Evolutionary conservation across 345 rosid genomes (phyloP), one percentile per base, ranked within the genome.

Genomic region (Angophora floribunda): DNA sequence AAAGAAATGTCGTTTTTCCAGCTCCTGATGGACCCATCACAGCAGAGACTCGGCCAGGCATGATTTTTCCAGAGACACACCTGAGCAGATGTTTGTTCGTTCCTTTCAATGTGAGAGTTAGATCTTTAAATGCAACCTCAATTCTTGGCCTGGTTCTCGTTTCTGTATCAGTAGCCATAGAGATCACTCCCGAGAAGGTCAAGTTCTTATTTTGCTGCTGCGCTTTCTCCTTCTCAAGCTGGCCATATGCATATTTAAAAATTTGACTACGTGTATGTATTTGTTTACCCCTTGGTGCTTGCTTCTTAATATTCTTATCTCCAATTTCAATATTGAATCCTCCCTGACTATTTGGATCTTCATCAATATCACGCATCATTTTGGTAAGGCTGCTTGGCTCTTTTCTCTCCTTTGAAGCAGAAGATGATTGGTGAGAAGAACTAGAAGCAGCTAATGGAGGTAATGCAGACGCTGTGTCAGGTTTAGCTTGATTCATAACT

Each of bases 1-100:
- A 93, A 87, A 97, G 96, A 93, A 97, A 97, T 13, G 99, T 96
- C 32, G 99, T 97, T 92, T 96, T 97, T 55, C 99, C 98, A 75
- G 98, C 98, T 88, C 99, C 99, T 14, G 99, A 97, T 87, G 98
- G 99, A 82, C 99, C 99, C 99, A 97, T 97, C 89, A 97, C 98
- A n/a, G 99, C 98, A n/a, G 98, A 95, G 86, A 97, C 97, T 91
- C 99, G 95, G 52, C 98, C 99, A 0, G 99, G 98, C 93, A 91
- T 93, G 89, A 96, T 87, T 94, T 97, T 96, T 89, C 99, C 99
- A 2, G 94, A 94, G 51, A 97, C 97, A 87, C 94, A 93, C 88
- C 97, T 94, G 88, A 97, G 92, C 75, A 97, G 91, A 92, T 96
- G 97, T 89, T 93, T 97, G 89, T 91, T 90, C 88, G 94, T 95